A percentile compares a stretch with the other conserved stretches of the same genome.
These are phyloP conservation scores for Jackrogersella minutella DNA, from an alignment of 495 filamentous ascomycete species.

Conservation along the genomic window DNA sequence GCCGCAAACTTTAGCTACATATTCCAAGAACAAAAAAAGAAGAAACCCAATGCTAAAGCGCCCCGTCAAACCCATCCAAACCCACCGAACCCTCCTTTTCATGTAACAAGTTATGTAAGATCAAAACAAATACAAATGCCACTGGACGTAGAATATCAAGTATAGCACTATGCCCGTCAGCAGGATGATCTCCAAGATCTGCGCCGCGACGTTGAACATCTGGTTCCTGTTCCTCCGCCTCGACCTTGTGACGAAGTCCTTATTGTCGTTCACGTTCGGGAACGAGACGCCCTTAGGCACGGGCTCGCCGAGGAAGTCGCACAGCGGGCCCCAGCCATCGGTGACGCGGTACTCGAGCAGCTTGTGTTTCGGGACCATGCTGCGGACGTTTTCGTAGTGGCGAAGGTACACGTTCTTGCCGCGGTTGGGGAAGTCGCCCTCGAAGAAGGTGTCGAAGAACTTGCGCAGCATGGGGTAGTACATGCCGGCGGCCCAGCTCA, in stretches of 20 bases:
- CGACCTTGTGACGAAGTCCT: conserved; percentile 67
- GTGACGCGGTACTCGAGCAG: conserved; percentile 71
- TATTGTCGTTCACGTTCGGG: conserved; percentile 56
- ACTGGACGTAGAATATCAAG: conserved; percentile 40
- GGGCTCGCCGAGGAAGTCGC: conserved; percentile 69
- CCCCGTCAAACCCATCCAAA: too few relatives aligned
- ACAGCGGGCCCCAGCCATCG: conserved; percentile 73
- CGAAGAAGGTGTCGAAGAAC: conserved; percentile 60
- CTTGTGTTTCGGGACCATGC: conserved; percentile 44
- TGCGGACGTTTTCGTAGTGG: conserved; percentile 42
- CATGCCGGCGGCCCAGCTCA: conserved; percentile 65
- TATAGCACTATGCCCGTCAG: conserved; percentile 18
- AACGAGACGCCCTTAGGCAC: conserved; percentile 60
- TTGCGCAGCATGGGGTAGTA: conserved; percentile 68
- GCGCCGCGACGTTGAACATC: conserved; percentile 67
- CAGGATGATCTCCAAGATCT: conserved; percentile 49
- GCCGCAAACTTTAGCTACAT: too few relatives aligned
- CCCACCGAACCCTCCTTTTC: too few relatives aligned
- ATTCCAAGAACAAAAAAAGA: too few relatives aligned
- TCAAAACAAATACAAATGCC: conserved; percentile 7
- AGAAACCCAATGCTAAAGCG: too few relatives aligned
- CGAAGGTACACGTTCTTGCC: conserved; percentile 36
- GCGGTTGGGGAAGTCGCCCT: conserved; percentile 38
- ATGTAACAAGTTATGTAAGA: too few relatives aligned
- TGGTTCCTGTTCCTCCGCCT: conserved; percentile 66